Evolutionary conservation across 352 stramenopile species (phyloP), one percentile per base, ranked within the genome.

Genomic region (Phytopythium kandeliae): DNA sequence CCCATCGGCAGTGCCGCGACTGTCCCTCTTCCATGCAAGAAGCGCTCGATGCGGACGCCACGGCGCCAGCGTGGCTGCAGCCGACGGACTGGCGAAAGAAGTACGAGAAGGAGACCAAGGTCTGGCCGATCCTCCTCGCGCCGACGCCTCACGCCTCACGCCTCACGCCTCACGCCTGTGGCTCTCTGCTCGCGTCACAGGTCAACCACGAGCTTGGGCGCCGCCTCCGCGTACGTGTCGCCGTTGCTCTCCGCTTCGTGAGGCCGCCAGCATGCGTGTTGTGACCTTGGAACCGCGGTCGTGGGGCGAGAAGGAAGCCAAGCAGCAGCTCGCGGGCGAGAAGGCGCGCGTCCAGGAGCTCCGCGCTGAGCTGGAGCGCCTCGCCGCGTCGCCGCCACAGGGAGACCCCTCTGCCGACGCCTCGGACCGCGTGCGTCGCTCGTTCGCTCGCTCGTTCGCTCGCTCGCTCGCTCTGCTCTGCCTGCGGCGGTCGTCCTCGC

Each of bases 201-300:
- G 78, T 89, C n/a, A 89, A 89, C 30, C 72, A 87, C 48, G 78
- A 89, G 53, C 69, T 89, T 1, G 78, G 73, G 19, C 65, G 78
- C 9, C 64, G 78, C 17, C 63, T 89, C 42, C 65, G 72, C 35
- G 78, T 89, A 68, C 38, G 73, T 57, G 13, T 25, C 35, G 33
- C 22, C 22, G n/a, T n/a, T 35, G 16, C 4, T 34, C n/a, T 13
- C 7, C 21, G 16, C 16, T 30, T 2, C 28, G 5, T 10, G 5
- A 33, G 28, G 28, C 5, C n/a, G n/a, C n/a, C n/a, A n/a, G n/a
- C n/a, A n/a, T n/a, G n/a, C n/a, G n/a, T n/a, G n/a, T n/a, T n/a
- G n/a, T n/a, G n/a, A n/a, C n/a, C n/a, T n/a, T n/a, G n/a, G n/a
- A n/a, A n/a, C n/a, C n/a, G n/a, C n/a, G n/a, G n/a, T n/a, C n/a